Evolutionary conservation across 495 filamentous ascomycete genomes (phyloP), one percentile per base, ranked within the genome.

Genomic region (Penicillium cinerascens): DNA sequence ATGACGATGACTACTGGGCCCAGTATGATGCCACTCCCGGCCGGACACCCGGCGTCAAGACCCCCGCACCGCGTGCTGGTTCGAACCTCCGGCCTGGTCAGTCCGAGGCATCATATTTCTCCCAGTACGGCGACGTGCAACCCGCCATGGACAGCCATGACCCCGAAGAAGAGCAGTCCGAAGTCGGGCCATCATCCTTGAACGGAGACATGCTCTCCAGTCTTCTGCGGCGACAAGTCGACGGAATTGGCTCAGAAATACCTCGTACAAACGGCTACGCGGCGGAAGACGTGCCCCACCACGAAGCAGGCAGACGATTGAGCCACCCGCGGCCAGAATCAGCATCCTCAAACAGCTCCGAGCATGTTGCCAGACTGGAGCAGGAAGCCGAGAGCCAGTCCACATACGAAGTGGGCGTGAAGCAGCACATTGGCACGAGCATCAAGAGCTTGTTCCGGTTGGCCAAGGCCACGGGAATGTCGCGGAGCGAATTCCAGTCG

Each of bases 1-100:
- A 95, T 25, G 91, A 96, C 52, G 91, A 91, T 54, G 88, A 84
- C 58, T 98, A 97, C 69, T 98, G 93, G 93, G 89, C 85, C 25
- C 85, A 86, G 54, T 98, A 98, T 65, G 93, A 97, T 74, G 82
- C 84, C 8, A 93, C 90, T 10, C 88, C 89, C 1, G 82, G 82
- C 7, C 78, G 82, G 29, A 92, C 91, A 17, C 92, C 92, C 6
- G 82, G 83, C 1, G 68, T 72, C 0, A 85, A 87, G 49, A 85
- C 85, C 10, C 82, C 84, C 1, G 82, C 82, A 1, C 81, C 84
- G 1, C 58, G 57, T 16, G 45, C 50, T 35, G 47, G 59, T 29
- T 69, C 69, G 43, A 51, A 42, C 51, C 63, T 61, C 43, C 65
- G 69, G 20, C 70, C 70, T 5, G 59, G 57, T 44, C 50, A 56